phyloP scores from a whole-genome alignment of 345 rosid species.

The Eucalyptus cloeziana region DNA sequence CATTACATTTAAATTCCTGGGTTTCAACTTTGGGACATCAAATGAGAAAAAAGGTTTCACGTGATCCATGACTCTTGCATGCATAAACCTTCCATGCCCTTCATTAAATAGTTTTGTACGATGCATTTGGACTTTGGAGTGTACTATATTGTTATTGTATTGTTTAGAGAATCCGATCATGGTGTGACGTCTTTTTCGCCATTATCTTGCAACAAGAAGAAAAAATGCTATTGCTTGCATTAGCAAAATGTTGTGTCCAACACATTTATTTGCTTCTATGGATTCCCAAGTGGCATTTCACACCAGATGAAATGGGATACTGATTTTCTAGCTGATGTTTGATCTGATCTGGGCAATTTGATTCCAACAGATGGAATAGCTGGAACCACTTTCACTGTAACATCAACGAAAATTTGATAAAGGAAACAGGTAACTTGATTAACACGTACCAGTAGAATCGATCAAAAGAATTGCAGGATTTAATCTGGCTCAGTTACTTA shows the following conservation, averaged over 20 bases:
- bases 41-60: not conserved
- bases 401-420: constrained; percentile 35
- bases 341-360: not conserved
- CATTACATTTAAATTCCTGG: not conserved
- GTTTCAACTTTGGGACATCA: not conserved
- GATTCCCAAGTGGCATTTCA: not conserved
- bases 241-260: not conserved
- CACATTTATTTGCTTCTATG: not conserved
- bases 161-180: not conserved
- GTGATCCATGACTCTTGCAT: not conserved
- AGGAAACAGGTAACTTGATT: constrained; percentile 22
- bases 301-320: not conserved
- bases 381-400: constrained; percentile 43
- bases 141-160: not conserved
- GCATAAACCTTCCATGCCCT: not conserved
- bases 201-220: not conserved
- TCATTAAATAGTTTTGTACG: not conserved
- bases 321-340: not conserved
- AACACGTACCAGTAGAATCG: not conserved
- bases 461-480: not conserved
- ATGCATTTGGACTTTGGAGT: not conserved
- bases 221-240: not conserved
- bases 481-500: not conserved
- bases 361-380: constrained; percentile 37
- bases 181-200: not conserved